Percentiles rank a stretch among this genome's conserved stretches.
Conservation (phyloP, 176 grass and related monocot genomes). For the Alopecurus myosuroides region DNA sequence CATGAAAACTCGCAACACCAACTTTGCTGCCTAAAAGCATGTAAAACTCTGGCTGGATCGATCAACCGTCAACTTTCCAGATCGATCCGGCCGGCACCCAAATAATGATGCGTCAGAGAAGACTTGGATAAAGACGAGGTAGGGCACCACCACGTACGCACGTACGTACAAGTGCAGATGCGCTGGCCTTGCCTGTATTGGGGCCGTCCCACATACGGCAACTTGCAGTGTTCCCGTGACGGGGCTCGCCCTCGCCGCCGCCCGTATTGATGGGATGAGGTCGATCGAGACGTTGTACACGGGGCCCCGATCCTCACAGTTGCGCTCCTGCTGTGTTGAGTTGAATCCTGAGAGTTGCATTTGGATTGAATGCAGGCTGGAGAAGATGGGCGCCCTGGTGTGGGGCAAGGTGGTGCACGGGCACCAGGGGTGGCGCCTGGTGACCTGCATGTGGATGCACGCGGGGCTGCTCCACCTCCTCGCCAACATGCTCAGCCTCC, state of each 20-base stretch:
- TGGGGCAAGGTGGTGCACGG: slow-evolving; percentile 84
- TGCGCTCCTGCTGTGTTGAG: not conserved
- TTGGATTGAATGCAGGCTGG: slow-evolving; percentile 53
- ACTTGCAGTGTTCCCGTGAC: too few relatives aligned
- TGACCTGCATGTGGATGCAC: slow-evolving; percentile 86
- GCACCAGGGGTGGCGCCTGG: slow-evolving; percentile 74
- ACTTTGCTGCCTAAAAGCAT: not conserved
- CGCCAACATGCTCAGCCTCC: slow-evolving; percentile 84
- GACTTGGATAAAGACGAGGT: not conserved
- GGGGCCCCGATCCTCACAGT: not conserved
- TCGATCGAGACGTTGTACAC: not conserved
- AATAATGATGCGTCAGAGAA: not conserved
- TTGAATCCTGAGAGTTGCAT: too few relatives aligned
- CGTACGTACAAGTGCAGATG: not conserved
- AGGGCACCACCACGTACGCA: slow-evolving; percentile 2
- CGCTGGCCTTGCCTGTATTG: not conserved
- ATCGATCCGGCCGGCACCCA: slow-evolving; percentile 6
- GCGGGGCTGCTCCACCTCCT: slow-evolving; percentile 78
- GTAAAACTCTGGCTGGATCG: not conserved
- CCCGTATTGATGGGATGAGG: not conserved
- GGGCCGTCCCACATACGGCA: not conserved
- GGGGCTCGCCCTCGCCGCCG: not conserved
- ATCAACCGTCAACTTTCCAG: not conserved
- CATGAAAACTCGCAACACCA: not conserved
- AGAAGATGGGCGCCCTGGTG: slow-evolving; percentile 79